A percentile compares a stretch with the other conserved stretches of the same genome.
Conservation (phyloP, 192 early-diverging fungal species). For the Backusella morwellensis region DNA sequence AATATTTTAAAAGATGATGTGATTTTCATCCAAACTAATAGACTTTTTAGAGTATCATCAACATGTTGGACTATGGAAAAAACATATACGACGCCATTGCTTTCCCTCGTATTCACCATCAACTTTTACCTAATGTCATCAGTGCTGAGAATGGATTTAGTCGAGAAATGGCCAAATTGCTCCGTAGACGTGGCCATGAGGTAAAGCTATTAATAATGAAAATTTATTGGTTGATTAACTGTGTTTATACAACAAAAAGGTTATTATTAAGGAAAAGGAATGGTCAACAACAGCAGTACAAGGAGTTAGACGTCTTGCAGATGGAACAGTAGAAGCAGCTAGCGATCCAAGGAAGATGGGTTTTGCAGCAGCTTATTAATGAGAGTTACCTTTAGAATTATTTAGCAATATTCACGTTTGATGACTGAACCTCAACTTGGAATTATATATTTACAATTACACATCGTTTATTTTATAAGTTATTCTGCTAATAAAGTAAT, state of each 20-base stretch:
- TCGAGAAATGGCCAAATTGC: constrained; percentile 25
- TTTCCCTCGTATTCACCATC: constrained; percentile 82
- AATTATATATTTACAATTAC: too few relatives aligned
- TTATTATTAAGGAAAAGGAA: background rate
- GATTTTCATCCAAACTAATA: background rate
- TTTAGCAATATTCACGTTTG: too few relatives aligned
- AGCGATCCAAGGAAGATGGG: constrained; percentile 32
- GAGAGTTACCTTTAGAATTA: background rate
- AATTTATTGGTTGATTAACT: background rate
- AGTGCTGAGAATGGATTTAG: constrained; percentile 45
- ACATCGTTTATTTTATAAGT: too few relatives aligned
- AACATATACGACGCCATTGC: constrained; percentile 68
- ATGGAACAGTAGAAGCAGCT: constrained; percentile 22
- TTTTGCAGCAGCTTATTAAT: constrained; percentile 23
- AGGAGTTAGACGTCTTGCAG: constrained; percentile 8
- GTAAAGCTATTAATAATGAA: constrained; percentile 3
- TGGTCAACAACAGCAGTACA: constrained; percentile 25
- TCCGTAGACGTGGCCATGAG: constrained; percentile 37
- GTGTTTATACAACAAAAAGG: background rate
- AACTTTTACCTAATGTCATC: constrained; percentile 78
- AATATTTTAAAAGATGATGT: background rate
- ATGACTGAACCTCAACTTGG: too few relatives aligned
- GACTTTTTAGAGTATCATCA: constrained; percentile 59
- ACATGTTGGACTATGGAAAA: constrained; percentile 72
- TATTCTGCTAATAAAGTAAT: too few relatives aligned